These are phyloP conservation scores for Stipa capillata DNA, from an alignment of 176 grass and related monocot species.

Conservation along the genomic window DNA sequence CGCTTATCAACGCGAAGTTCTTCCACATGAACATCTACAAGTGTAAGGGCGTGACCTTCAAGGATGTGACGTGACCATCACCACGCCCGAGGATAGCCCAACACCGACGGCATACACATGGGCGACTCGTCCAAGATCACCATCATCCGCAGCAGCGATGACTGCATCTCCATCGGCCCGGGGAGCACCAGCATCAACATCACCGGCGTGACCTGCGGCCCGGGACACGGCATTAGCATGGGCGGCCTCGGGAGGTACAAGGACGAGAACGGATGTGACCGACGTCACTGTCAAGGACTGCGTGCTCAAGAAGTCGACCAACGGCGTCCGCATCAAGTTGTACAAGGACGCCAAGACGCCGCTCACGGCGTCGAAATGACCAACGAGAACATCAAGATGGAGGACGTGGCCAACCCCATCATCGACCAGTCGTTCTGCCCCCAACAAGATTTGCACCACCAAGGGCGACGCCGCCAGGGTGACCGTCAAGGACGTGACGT, in stretches of 20 bases:
- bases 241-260: constrained; percentile 56
- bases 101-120: constrained; percentile 21
- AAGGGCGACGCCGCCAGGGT: too few relatives aligned
- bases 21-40: constrained; percentile 62
- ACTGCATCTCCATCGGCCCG: constrained; percentile 58
- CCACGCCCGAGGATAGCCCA: neutral
- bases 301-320: constrained; percentile 28
- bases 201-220: constrained; percentile 50
- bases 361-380: constrained; percentile 17
- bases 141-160: constrained; percentile 46
- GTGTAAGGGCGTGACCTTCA: constrained; percentile 27
- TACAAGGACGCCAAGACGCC: constrained; percentile 30
- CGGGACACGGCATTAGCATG: constrained; percentile 65
- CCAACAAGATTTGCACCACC: too few relatives aligned
- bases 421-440: too few relatives aligned
- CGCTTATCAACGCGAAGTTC: constrained; percentile 43
- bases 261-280: constrained; percentile 59
- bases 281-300: constrained; percentile 55
- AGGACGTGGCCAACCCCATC: neutral
- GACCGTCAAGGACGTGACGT: too few relatives aligned
- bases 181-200: constrained; percentile 29
- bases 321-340: constrained; percentile 62
- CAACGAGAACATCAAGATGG: constrained; percentile 58
- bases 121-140: constrained; percentile 37
- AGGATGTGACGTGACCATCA: constrained; percentile 28